Evolutionary conservation across 495 filamentous ascomycete genomes (phyloP), one percentile per base, ranked within the genome.

Genomic region (Sabuloglossum arenarium): DNA sequence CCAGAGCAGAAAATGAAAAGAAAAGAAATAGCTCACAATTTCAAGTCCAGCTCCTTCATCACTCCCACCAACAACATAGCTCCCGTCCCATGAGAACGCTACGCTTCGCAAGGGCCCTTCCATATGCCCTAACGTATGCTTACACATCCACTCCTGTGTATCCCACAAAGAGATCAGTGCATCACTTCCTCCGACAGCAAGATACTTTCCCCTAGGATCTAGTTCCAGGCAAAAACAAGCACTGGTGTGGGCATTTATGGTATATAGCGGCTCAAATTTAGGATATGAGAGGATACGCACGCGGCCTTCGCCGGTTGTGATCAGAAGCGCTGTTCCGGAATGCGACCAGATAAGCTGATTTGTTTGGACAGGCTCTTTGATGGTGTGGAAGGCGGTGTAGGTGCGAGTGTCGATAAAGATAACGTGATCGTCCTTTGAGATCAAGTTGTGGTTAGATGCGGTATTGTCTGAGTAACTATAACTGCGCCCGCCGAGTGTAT

Each of bases 141-240:
- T 75, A 64, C 87, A 95, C 54, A 91, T 81, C 88, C 88, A 96
- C 62, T 93, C 85, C 31, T 76, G 78, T 0, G 93, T 95, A 65
- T 96, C 88, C 84, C 89, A 98, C 16, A 97, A 76, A 6, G 84
- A 75, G 51, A 96, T 84, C 16, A 94, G 76, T 0, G 88, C 85
- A 67, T 98, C 93, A 54, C 82, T 83, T 9, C 87, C 90, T 42
- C 90, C 93, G 2, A 89, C 79, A 19, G 93, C 91, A 21, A 98
- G 75, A 62, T 87, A 87, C 50, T 79, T 76, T 32, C 81, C 86
- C 21, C 77, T 82, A 0, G 88, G 87, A 10, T 84, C 83, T 46
- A 88, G 72, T 54, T 82, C 75, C 39, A 84, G 71, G 10, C 81
- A 75, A 56, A 84, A 72, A 60, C 84, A 90, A 23, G 86, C 72